Base-by-base conservation (phyloP, 2,329 filamentous ascomycete species). In the Xylariaceae sp. region DNA sequence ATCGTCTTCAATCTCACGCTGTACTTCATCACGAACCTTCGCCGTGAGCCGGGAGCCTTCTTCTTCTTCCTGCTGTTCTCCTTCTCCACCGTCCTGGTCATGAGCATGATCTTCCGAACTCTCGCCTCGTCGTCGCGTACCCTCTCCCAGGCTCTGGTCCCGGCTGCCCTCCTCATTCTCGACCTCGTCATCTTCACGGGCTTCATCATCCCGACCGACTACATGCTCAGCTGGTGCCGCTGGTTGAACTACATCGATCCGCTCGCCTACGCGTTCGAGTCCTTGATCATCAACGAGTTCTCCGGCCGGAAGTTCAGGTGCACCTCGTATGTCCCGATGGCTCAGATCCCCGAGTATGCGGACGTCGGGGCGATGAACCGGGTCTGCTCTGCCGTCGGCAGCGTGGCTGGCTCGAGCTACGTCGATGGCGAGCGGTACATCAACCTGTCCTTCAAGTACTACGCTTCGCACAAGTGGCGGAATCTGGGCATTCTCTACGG, bases 21-120 rank as follows among this genome's bases (percentile, higher is more conserved):
- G 3, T 95, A 95, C 66, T 95, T 95, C 63, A 82, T 96, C 78
- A 83, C 85, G 0, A 84, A 88, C 48, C 68, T 96, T 19, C 76
- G 84, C 39, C 74, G 87, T 36, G 79, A 83, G 47, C 68, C 85
- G 0, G 83, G 81, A 2, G 65, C 81, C 0, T 95, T 92, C 70
- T 95, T 95, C 71, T 84, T 88, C 65, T 94, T 87, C 72, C 62
- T 88, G 41, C 68, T 95, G 36, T 75, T 90, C 56, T 83, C 79
- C 2, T 87, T 90, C 63, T 59, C 74, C 42, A 80, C 79, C 1
- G 85, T 85, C 0, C 51, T 94, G 54, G 72, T 76, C 47, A 92
- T 92, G 85, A 88, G 83, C 33, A 89, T 88, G 80, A 74, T 90
- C 46, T 94, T 94, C 74, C 77, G 87, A 34, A 83, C 79, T 5